Percentiles rank a stretch among this genome's conserved stretches.
Conservation (phyloP, 2,329 filamentous ascomycete genomes). For the Acrocalymma vagum region DNA sequence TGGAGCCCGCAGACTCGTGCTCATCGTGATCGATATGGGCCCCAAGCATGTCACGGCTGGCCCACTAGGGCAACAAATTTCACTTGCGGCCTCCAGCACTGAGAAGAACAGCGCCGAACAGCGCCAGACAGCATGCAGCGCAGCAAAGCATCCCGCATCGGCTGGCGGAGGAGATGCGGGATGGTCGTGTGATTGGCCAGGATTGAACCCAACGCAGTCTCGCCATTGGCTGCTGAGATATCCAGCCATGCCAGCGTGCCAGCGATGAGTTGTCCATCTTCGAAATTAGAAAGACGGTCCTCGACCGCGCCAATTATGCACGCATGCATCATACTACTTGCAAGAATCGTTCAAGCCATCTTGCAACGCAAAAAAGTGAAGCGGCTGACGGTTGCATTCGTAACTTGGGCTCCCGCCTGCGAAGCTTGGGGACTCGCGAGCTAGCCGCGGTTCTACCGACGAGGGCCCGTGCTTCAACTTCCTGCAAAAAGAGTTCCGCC, state of each 20-base stretch:
- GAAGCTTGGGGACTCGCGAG: no score
- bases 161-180: constrained; percentile 17
- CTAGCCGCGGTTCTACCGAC: constrained; percentile 20
- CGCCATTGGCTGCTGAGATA: constrained; percentile 28
- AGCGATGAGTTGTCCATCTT: constrained; percentile 43
- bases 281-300: constrained; percentile 12
- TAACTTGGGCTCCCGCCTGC: no score
- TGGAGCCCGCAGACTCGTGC: constrained; percentile 23
- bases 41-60: constrained; percentile 5
- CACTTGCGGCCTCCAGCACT: constrained; percentile 25
- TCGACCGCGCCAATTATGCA: constrained; percentile 29
- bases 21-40: constrained; percentile 21
- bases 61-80: constrained; percentile 25
- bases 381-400: constrained; percentile 18
- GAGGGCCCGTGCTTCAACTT: constrained; percentile 24
- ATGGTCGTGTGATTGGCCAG: constrained; percentile 12
- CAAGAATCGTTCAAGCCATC: constrained; percentile 4
- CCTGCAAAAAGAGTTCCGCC: constrained; percentile 32
- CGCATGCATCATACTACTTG: constrained; percentile 28
- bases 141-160: constrained; percentile 13
- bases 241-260: constrained; percentile 31
- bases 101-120: constrained; percentile 7
- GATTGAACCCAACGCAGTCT: constrained; percentile 7
- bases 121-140: constrained; percentile 4
- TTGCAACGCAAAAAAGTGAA: constrained; percentile 24